Percentiles rank a stretch among this genome's conserved stretches.
These are phyloP conservation scores for Corrigiola litoralis DNA, from an alignment of 179 eudicot genomes.

Conservation along the genomic window DNA sequence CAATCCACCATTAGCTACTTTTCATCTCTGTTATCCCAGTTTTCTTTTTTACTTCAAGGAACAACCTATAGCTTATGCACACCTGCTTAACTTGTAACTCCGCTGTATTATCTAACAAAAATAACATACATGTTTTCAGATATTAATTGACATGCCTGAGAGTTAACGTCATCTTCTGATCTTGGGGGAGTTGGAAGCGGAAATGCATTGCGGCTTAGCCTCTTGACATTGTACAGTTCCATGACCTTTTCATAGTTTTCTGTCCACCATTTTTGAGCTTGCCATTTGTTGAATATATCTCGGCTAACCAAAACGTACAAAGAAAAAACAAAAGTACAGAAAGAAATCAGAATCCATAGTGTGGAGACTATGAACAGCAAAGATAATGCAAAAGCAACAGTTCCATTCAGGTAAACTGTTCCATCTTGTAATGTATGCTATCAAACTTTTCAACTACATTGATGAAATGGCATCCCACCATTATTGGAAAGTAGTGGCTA, in stretches of 20 bases:
- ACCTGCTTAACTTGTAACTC: background rate
- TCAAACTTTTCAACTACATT: background rate
- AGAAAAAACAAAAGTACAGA: conserved; percentile 14
- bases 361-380: too few species aligned
- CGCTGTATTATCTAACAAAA: background rate
- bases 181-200: conserved; percentile 77
- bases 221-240: conserved; percentile 93
- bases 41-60: too few species aligned
- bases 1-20: too few species aligned
- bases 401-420: background rate
- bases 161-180: conserved; percentile 74
- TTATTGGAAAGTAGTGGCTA: background rate
- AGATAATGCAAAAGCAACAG: background rate
- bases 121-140: background rate
- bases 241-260: conserved; percentile 83
- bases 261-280: conserved; percentile 97
- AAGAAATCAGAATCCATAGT: conserved; percentile 3
- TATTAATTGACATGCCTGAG: background rate
- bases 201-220: conserved; percentile 76
- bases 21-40: too few species aligned
- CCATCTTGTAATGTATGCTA: background rate
- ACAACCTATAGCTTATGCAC: background rate
- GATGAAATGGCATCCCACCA: background rate
- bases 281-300: conserved; percentile 84
- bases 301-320: conserved; percentile 49